phyloP scores from a whole-genome alignment of 176 grass and related monocot species.

The Eleusine coracana region DNA sequence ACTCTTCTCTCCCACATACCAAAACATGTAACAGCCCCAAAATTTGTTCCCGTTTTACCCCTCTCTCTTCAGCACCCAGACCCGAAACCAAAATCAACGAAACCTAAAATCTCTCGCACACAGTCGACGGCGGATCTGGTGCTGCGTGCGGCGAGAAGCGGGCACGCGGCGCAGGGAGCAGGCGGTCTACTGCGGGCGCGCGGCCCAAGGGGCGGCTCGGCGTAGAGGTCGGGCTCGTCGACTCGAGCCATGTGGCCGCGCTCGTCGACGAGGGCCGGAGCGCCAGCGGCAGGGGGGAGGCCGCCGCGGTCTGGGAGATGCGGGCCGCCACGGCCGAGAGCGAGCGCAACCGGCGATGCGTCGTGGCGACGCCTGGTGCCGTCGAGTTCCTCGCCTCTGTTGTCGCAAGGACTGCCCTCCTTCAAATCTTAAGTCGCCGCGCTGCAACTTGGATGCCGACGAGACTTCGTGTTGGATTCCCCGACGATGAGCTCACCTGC shows the following conservation, averaged over 20 bases:
- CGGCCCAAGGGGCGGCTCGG: too few species aligned
- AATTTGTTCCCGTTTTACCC: too few species aligned
- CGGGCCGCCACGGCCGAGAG: constrained; percentile 53
- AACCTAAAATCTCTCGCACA: too few species aligned
- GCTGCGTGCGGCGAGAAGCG: too few species aligned
- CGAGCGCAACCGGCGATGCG: constrained; percentile 59
- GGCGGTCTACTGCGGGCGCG: too few species aligned
- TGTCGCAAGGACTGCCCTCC: not conserved
- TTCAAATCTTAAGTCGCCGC: not conserved
- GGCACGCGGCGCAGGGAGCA: too few species aligned
- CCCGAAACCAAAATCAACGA: too few species aligned
- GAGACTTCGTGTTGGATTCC: constrained; percentile 4
- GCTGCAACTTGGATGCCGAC: not conserved
- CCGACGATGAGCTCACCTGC: constrained; percentile 43
- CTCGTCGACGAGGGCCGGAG: constrained; percentile 46
- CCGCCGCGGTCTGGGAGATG: constrained; percentile 54
- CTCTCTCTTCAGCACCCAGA: too few species aligned
- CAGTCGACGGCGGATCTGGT: too few species aligned
- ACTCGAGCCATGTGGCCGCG: constrained; percentile 39
- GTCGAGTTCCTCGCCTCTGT: constrained; percentile 53
- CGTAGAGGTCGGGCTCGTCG: not conserved
- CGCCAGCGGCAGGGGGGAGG: not conserved
- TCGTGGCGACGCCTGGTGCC: constrained; percentile 41
- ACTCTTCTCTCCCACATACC: too few species aligned
- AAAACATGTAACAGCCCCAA: too few species aligned